Conservation (phyloP, 305 asterid genomes). For the Coffea humblotiana region DNA sequence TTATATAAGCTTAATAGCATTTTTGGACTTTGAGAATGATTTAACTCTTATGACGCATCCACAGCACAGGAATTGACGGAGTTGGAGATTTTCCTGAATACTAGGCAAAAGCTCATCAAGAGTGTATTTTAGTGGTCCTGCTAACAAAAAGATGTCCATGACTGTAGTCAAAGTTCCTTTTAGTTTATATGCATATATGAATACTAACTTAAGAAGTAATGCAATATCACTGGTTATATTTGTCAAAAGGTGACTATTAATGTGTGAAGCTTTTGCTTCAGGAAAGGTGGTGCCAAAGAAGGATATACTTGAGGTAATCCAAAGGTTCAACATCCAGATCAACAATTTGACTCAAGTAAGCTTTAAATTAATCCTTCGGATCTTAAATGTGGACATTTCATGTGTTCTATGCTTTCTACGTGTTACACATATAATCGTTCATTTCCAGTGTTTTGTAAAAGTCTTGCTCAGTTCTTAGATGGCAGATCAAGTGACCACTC, state of each 20-base stretch:
- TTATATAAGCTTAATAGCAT: not conserved
- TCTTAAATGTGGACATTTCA: conserved; percentile 10
- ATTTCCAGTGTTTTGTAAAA: not conserved
- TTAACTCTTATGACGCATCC: not conserved
- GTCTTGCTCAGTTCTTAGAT: not conserved
- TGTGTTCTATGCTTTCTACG: not conserved
- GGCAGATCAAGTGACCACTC: not conserved
- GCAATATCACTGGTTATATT: not conserved
- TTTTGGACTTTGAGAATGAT: not conserved
- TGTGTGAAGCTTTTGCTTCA: conserved; percentile 31
- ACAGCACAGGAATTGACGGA: not conserved
- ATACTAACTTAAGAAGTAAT: not conserved
- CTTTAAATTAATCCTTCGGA: conserved; percentile 15
- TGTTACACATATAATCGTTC: not conserved
- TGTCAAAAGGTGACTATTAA: not conserved
- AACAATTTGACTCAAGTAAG: conserved; percentile 95
- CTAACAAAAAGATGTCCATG: not conserved
- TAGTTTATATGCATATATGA: not conserved
- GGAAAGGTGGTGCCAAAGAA: conserved; percentile 70
- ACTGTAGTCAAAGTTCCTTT: not conserved
- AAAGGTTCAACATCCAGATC: conserved; percentile 90
- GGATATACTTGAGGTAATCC: conserved; percentile 60
- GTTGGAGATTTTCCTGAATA: not conserved
- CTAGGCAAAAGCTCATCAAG: not conserved
- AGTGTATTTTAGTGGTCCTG: not conserved